Evolutionary conservation across 768 basidiomycete species (phyloP).

Genomic region (Mycena vitilis): DNA sequence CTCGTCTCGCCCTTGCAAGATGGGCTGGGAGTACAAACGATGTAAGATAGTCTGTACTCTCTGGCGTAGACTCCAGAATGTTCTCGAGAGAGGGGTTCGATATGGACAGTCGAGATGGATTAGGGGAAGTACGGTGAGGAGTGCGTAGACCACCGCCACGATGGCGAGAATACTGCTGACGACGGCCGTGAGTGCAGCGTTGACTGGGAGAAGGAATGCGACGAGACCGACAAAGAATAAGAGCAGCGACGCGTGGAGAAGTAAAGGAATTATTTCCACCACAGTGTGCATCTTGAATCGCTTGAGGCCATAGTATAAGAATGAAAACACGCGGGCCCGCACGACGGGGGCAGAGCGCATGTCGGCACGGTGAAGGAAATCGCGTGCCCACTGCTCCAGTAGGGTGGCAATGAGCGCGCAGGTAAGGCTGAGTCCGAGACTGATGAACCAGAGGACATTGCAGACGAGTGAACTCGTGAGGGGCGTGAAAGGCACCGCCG

Average conservation of each 20-base stretch:
- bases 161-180: background rate
- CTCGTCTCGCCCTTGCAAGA: too few relatives aligned
- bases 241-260: background rate
- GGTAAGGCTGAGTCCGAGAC: background rate
- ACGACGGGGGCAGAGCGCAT: background rate
- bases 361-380: background rate
- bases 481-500: too few relatives aligned
- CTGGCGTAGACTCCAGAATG: background rate
- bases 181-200: background rate
- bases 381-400: slow-evolving; percentile 2
- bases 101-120: background rate
- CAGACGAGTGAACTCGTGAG: background rate
- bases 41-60: too few relatives aligned
- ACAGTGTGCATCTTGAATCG: slow-evolving; percentile 2
- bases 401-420: slow-evolving; percentile 2
- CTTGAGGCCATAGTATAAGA: background rate
- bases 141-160: background rate
- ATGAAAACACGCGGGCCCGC: background rate
- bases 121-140: background rate
- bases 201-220: background rate
- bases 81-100: background rate
- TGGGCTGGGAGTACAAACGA: too few relatives aligned
- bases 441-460: slow-evolving; percentile 2
- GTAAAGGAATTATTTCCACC: background rate
- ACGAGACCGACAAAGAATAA: background rate